Conservation (phyloP, 768 basidiomycete species). For the Calocybe gangraenosa region DNA sequence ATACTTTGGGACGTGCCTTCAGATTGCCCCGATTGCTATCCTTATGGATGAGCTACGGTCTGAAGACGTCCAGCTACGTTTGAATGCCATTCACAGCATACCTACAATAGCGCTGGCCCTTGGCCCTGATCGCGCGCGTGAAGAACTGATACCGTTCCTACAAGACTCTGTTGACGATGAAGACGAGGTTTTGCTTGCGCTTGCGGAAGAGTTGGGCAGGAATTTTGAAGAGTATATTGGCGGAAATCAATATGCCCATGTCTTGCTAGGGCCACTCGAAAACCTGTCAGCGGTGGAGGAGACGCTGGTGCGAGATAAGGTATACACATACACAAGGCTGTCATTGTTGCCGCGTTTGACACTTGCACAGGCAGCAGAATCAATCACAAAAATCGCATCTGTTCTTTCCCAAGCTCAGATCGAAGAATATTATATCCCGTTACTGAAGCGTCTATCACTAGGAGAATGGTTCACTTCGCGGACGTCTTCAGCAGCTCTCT, state of each 20-base stretch:
- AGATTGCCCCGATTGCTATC: constrained; percentile 94
- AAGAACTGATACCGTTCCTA: constrained; percentile 94
- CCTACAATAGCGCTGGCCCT: constrained; percentile 97
- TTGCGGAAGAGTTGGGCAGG: constrained; percentile 92
- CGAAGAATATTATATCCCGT: constrained; percentile 88
- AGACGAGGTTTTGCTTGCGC: constrained; percentile 93
- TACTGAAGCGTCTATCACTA: constrained; percentile 81
- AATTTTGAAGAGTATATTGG: constrained; percentile 95
- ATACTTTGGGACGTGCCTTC: constrained; percentile 11
- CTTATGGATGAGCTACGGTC: constrained; percentile 97
- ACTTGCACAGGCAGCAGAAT: constrained; percentile 78
- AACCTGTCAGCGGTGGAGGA: constrained; percentile 96
- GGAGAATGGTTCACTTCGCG: constrained; percentile 99
- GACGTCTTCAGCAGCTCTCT: constrained; percentile 92
- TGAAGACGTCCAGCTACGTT: constrained; percentile 93
- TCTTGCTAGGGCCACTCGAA: constrained; percentile 88
- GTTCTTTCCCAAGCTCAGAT: constrained; percentile 76
- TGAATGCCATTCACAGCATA: constrained; percentile 96
- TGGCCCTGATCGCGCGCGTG: constrained; percentile 90
- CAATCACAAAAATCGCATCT: constrained; percentile 83
- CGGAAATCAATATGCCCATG: constrained; percentile 80
- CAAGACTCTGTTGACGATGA: constrained; percentile 99
- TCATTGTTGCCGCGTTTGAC: constrained; percentile 8
- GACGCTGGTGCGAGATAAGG: constrained; percentile 97
- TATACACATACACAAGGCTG: constrained; percentile 26